A percentile compares a stretch with the other conserved stretches of the same genome.
phyloP scores from a whole-genome alignment of 768 basidiomycete genomes.

The Boletus patriciae region DNA sequence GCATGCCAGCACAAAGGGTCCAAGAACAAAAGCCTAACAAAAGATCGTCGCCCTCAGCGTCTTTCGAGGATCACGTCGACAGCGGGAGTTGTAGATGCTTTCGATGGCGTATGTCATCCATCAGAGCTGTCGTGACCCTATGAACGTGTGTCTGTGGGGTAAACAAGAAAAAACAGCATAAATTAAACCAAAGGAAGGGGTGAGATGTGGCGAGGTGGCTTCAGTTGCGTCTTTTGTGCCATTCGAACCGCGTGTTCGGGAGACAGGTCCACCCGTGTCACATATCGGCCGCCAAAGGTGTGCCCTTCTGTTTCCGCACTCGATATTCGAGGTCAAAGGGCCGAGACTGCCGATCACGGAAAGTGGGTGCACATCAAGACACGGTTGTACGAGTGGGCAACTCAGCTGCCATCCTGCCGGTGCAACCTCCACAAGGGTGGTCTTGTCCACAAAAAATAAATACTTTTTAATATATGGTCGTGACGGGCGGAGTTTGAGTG shows the following conservation, averaged over 20 bases:
- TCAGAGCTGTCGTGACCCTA: constrained; percentile 2
- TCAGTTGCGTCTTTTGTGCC: constrained; percentile 33
- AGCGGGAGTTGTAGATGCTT: background rate
- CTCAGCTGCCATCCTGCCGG: background rate
- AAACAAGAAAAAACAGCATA: constrained; percentile 1
- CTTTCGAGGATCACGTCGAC: background rate
- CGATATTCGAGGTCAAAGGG: background rate
- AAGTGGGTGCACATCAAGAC: background rate
- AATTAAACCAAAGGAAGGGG: background rate
- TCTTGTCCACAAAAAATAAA: background rate
- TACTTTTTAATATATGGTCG: background rate
- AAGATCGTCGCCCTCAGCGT: background rate
- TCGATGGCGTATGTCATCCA: background rate
- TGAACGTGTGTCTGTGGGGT: constrained; percentile 17
- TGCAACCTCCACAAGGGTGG: background rate
- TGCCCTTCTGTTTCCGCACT: constrained; percentile 3
- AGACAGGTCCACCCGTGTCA: constrained; percentile 6
- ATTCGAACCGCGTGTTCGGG: constrained; percentile 24
- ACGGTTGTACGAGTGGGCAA: background rate
- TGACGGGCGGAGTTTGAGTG: constrained; percentile 19
- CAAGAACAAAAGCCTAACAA: background rate
- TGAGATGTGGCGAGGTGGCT: constrained; percentile 20
- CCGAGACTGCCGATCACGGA: background rate
- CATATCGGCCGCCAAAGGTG: constrained; percentile 5
- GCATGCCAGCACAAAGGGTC: background rate